Evolutionary conservation across 1,139 yeast genomes (phyloP).

Genomic region (Taphrina betulina): DNA sequence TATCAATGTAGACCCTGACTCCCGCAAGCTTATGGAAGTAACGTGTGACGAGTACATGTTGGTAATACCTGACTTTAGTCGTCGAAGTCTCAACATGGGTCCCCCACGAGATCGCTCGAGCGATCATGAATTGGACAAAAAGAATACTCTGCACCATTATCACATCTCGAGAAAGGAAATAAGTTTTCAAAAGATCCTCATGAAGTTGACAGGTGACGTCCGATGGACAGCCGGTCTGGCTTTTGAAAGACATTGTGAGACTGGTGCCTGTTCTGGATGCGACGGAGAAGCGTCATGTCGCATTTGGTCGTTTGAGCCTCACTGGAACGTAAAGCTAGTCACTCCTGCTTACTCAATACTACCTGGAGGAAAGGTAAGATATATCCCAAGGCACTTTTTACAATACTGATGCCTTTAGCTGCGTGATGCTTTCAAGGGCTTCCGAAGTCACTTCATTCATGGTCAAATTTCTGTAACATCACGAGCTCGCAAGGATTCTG

Average conservation of each 20-base stretch:
- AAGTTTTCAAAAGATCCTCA: constrained; percentile 49
- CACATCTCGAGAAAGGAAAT: constrained; percentile 28
- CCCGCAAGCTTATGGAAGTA: constrained; percentile 61
- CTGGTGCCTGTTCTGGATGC: constrained; percentile 37
- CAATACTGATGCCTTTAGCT: constrained; percentile 38
- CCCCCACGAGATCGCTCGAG: neutral
- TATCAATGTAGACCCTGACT: constrained; percentile 63
- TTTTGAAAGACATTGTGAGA: constrained; percentile 49
- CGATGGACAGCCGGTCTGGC: constrained; percentile 54
- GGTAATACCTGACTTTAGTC: constrained; percentile 56
- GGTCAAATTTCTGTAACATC: constrained; percentile 72
- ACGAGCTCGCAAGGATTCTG: constrained; percentile 38
- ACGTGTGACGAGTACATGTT: constrained; percentile 66
- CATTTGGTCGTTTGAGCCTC: constrained; percentile 62
- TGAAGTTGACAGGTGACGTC: constrained; percentile 56
- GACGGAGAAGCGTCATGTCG: constrained; percentile 41
- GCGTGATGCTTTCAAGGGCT: constrained; percentile 76
- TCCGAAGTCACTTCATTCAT: constrained; percentile 75
- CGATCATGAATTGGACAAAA: constrained; percentile 1
- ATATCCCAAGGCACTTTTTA: neutral
- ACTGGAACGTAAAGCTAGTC: constrained; percentile 62
- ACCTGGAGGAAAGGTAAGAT: constrained; percentile 39
- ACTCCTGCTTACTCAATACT: constrained; percentile 59
- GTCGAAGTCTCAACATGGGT: constrained; percentile 27
- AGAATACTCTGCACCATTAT: constrained; percentile 7